Evolutionary conservation across 768 basidiomycete species (phyloP), one percentile per base, ranked within the genome.

Genomic region (Hygrocybe punicea): DNA sequence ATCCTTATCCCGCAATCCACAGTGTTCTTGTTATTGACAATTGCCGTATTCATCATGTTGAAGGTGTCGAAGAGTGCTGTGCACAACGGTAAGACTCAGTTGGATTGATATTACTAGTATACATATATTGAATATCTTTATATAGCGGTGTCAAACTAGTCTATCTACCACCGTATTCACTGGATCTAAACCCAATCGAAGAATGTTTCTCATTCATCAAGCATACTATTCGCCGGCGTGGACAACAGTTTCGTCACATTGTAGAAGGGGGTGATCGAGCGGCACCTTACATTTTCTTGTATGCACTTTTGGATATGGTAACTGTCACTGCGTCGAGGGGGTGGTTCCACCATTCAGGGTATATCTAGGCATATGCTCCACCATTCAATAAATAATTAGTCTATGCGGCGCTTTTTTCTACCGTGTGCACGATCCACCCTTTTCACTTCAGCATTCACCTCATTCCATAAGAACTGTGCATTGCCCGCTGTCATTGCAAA

Each of bases 21-120:
- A 76, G 74, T 56, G 66, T 76, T 11, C 61, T 77, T 11, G 64
- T 78, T 2, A 58, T 77, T 23, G 73, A 78, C 60, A 78, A 77
- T 56, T 76, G 73, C 29, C 48, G 62, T 3, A 78, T 77, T 21
- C 76, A 78, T 51, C 71, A 77, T 46, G 65, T 68, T 44, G 65
- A 71, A 17, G 68, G 71, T 0, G 54, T 78, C 16, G 29, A 48
- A 21, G 45, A 55, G 46, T 10, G 19, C 46, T 55, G 54, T 42
- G 37, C 36, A 11, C 34, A 48, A 48, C 34, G 37, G 52, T 42
- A 34, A 39, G 52, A 29, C 29, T 29, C 29, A 29, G 29, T 29
- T 29, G 29, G 29, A 29, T 29, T 29, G 29, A 29, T 29, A 29
- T 29, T 39, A 34, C 17, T 16, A 25, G 23, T 17, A 25, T 40